Evolutionary conservation across 768 basidiomycete species (phyloP), one percentile per base, ranked within the genome.

Genomic region (Trametes maxima): DNA sequence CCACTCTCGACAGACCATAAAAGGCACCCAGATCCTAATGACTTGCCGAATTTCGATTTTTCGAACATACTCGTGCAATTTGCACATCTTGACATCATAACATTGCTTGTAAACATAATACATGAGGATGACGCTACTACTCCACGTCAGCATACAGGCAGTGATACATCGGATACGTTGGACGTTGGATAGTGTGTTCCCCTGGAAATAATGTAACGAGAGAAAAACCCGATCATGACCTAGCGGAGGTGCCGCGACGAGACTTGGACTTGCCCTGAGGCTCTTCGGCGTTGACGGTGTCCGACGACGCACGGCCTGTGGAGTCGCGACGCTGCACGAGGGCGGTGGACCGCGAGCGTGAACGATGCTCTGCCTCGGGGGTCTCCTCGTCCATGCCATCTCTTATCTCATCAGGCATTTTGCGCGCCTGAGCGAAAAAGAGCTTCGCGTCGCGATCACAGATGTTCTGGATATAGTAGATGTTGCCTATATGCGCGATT

Each of bases 371-470:
- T 10, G 17, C 21, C 17, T 64, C 62, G 7, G 57, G 37, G 11
- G 14, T 8, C 14, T 59, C 59, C 1, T 52, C 60, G 5, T 62
- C 63, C 19, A 45, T 53, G 36, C 16, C 47, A 12, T 59, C 62
- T 24, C 12, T 37, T 22, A 48, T 5, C 12, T 59, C 57, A 24
- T 71, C 64, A 0, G 75, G 69, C 35, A 83, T 67, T 68, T 83
- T 80, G 28, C 89, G 82, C 0, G 92, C 92, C 76, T 98, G 96
- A 0, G 94, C 88, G 76, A 98, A 98, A 78, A 96, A 97, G 8
- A 98, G 75, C 68, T 83, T 85, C 21, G 88, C 93, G 50, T 90
- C 87, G 37, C 90, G 85, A 49, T 88, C 82, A 19, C 81, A 83
- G 21, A 97, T 88, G 75, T 98, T 98, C 69, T 91, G 85, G 68